Percentiles rank a stretch among this genome's conserved stretches.
These are phyloP conservation scores for Pholiota adiposa DNA, from an alignment of 1,284 basidiomycete species.

Conservation along the genomic window DNA sequence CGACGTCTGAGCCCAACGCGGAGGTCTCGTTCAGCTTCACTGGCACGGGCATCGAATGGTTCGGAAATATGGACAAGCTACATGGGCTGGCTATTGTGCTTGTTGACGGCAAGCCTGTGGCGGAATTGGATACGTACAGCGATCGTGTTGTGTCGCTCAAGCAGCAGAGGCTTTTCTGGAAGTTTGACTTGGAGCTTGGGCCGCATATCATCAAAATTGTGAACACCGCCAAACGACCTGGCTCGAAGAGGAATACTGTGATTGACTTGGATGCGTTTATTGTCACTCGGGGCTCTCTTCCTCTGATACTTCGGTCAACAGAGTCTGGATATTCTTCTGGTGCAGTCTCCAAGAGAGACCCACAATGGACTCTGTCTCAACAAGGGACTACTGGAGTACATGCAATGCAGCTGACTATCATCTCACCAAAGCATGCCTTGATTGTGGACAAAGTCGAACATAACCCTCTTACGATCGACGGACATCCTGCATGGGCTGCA, in stretches of 20 bases:
- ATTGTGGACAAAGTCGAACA: conserved; percentile 87
- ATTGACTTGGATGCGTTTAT: conserved; percentile 71
- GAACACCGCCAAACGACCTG: conserved; percentile 50
- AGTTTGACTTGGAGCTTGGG: conserved; percentile 52
- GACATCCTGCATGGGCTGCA: conserved; percentile 80
- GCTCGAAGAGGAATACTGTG: conserved; percentile 37
- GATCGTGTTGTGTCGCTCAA: conserved; percentile 35
- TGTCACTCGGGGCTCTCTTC: conserved; percentile 51
- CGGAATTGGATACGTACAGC: conserved; percentile 53
- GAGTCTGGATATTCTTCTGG: background rate
- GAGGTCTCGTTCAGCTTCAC: conserved; percentile 61
- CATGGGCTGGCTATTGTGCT: conserved; percentile 63
- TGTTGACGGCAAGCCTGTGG: conserved; percentile 55
- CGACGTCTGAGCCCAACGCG: conserved; percentile 54
- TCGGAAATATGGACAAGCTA: conserved; percentile 58
- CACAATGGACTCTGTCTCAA: conserved; percentile 36
- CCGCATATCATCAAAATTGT: conserved; percentile 68
- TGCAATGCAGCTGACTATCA: conserved; percentile 80
- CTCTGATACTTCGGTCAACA: background rate
- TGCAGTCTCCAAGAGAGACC: background rate
- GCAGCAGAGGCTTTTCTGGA: conserved; percentile 71
- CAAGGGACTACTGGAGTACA: conserved; percentile 76
- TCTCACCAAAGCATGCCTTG: conserved; percentile 72
- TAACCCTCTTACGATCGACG: conserved; percentile 72
- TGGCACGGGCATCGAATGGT: conserved; percentile 79